A percentile compares a stretch with the other conserved stretches of the same genome.
These are phyloP conservation scores for Phalaenopsis equestris DNA, from an alignment of 106 monocot genomes.

Conservation along the genomic window DNA sequence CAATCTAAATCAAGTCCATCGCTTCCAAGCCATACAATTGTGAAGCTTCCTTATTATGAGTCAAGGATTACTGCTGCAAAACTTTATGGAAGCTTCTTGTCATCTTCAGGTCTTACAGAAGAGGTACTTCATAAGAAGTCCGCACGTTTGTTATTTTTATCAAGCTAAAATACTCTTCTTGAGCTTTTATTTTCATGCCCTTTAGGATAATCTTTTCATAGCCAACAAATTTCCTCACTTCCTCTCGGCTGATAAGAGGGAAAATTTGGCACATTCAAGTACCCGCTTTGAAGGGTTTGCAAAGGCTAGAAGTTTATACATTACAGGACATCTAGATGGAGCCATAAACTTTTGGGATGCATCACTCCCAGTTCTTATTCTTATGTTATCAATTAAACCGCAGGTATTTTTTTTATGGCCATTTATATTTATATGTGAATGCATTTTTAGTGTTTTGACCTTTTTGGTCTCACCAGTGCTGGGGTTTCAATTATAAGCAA, in stretches of 20 bases:
- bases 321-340: conserved; percentile 86
- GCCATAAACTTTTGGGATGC: conserved; percentile 81
- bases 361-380: conserved; percentile 55
- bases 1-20: conserved; percentile 49
- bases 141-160: not conserved
- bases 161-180: not conserved
- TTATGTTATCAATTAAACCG: conserved; percentile 44
- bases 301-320: conserved; percentile 47
- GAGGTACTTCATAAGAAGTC: conserved; percentile 35
- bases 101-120: conserved; percentile 15
- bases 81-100: conserved; percentile 26
- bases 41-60: conserved; percentile 51
- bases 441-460: not conserved
- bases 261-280: conserved; percentile 21
- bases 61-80: conserved; percentile 48
- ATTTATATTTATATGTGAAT: not conserved
- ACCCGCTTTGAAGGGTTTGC: conserved; percentile 24
- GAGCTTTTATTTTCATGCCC: conserved; percentile 5
- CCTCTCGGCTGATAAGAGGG: conserved; percentile 38
- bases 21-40: conserved; percentile 36
- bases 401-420: conserved; percentile 29
- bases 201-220: conserved; percentile 42
- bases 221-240: conserved; percentile 41
- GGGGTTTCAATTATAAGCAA: conserved; percentile 1
- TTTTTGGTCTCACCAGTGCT: not conserved